These are phyloP conservation scores for Vigna angularis DNA, from an alignment of 306 rosid species.

Conservation along the genomic window DNA sequence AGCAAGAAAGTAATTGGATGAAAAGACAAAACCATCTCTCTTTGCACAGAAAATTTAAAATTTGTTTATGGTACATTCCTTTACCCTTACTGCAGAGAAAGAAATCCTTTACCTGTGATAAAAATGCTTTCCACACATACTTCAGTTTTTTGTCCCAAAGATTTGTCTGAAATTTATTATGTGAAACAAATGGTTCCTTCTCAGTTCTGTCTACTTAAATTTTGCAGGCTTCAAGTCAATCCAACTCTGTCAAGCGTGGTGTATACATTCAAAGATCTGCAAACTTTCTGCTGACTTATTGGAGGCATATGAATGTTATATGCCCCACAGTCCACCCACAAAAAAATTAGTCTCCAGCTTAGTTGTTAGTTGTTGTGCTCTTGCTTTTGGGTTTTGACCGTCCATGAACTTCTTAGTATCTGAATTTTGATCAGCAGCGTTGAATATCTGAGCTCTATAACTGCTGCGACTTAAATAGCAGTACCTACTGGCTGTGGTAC, in stretches of 20 bases:
- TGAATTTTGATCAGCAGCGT: constrained; percentile 10
- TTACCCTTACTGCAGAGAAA: too few relatives aligned
- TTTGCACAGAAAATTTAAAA: too few relatives aligned
- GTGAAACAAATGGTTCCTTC: too few relatives aligned
- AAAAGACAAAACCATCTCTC: too few relatives aligned
- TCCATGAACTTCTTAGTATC: neutral
- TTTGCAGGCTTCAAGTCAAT: too few relatives aligned
- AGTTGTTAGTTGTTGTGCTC: constrained; percentile 1
- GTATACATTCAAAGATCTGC: constrained; percentile 32
- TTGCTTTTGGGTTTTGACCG: constrained; percentile 27
- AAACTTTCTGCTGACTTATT: constrained; percentile 2
- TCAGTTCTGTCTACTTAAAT: too few relatives aligned
- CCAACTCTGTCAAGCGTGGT: constrained; percentile 23
- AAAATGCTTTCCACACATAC: too few relatives aligned
- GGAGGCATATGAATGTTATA: constrained; percentile 18
- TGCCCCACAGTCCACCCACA: constrained; percentile 21
- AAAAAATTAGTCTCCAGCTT: constrained; percentile 15
- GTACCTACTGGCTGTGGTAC: constrained; percentile 5
- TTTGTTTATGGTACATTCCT: too few relatives aligned
- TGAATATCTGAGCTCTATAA: constrained; percentile 9
- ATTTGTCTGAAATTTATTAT: too few relatives aligned
- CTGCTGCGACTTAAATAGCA: constrained; percentile 9
- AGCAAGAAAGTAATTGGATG: too few relatives aligned
- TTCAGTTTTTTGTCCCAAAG: too few relatives aligned
- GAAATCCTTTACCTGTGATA: too few relatives aligned